Base-by-base conservation (phyloP, 1,139 yeast genomes). In the Saccharomyces hybrid region DNA sequence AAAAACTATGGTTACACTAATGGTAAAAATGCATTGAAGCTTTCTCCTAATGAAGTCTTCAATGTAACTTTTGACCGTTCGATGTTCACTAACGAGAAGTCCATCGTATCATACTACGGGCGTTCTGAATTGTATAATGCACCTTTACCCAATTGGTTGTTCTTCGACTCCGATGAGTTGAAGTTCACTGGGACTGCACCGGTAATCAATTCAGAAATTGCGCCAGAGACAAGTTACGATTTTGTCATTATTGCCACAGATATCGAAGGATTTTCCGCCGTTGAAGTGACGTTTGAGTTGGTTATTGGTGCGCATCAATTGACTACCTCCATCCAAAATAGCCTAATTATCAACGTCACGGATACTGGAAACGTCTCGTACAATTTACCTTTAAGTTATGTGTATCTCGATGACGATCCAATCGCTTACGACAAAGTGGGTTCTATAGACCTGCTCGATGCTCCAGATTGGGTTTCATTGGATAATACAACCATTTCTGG, bases 131-230 rank as follows among this genome's bases (percentile, higher is more conserved):
- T 59, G 44, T 88, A 88, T 66, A 81, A 93, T 66, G 80, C 96
- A 1, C 95, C 99, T 1, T 76, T 93, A 53, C 99, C 99, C 27
- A 84, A 81, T 64, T 93, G 99, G 99, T 74, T 90, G 53, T 69
- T 72, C 54, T 93, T 91, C 66, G 82, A 88, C 65, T 68, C 83
- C 8, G 73, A 75, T 46, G 75, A 73, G 53, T 71, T 88, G 58
- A 78, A 86, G n/a, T 91, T 90, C 68, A 76, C 82, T 46, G 99
- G 99, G 46, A 83, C 84, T 1, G 93, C 96, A 0, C 99, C 99
- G 3, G 74, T 85, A 7, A 88, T 88, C 31, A 85, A 87, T 61
- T 87, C 96, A 1, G 77, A 80, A 11, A 84, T 88, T 62, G 99
- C 99, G 1, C 97, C 98, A 11, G 88, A 96, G 32, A 77, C 82